phyloP scores from a whole-genome alignment of 257 asterid species.

The Verbena officinalis region DNA sequence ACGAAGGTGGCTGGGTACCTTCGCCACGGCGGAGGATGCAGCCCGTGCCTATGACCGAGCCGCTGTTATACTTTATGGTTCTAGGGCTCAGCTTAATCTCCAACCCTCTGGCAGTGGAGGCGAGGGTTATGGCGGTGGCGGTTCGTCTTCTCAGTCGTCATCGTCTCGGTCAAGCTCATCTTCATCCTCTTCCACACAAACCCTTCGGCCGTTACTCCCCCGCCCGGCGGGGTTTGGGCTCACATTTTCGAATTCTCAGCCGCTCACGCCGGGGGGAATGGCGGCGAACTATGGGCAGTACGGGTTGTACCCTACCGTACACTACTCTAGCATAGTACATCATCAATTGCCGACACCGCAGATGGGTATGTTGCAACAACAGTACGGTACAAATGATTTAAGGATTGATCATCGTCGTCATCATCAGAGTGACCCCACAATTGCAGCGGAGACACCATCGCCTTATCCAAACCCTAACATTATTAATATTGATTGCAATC shows the following conservation, averaged over 20 bases:
- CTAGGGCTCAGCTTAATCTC: conserved; percentile 77
- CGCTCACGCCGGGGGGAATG: conserved; percentile 6
- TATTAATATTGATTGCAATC: neutral
- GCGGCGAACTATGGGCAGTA: conserved; percentile 39
- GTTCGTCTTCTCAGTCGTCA: conserved; percentile 38
- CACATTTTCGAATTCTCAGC: conserved; percentile 34
- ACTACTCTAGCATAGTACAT: conserved; percentile 37
- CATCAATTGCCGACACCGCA: conserved; percentile 26
- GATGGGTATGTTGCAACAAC: conserved; percentile 22
- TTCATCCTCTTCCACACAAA: conserved; percentile 51
- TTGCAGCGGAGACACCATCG: conserved; percentile 29
- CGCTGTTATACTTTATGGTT: conserved; percentile 72
- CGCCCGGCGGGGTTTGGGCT: conserved; percentile 70
- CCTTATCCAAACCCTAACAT: conserved; percentile 55
- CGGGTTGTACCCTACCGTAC: conserved; percentile 56
- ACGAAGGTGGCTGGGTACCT: conserved; percentile 86
- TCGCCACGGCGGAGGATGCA: conserved; percentile 94
- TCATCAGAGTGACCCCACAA: conserved; percentile 34
- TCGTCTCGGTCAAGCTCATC: conserved; percentile 41
- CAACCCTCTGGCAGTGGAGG: conserved; percentile 47
- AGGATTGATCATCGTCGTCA: neutral
- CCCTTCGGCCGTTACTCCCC: conserved; percentile 79
- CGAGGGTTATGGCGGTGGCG: neutral
- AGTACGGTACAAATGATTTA: conserved; percentile 27
- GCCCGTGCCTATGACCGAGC: conserved; percentile 99